A percentile compares a stretch with the other conserved stretches of the same genome.
Conservation (phyloP, 2,329 filamentous ascomycete species). For the Beauveria bassiana region DNA sequence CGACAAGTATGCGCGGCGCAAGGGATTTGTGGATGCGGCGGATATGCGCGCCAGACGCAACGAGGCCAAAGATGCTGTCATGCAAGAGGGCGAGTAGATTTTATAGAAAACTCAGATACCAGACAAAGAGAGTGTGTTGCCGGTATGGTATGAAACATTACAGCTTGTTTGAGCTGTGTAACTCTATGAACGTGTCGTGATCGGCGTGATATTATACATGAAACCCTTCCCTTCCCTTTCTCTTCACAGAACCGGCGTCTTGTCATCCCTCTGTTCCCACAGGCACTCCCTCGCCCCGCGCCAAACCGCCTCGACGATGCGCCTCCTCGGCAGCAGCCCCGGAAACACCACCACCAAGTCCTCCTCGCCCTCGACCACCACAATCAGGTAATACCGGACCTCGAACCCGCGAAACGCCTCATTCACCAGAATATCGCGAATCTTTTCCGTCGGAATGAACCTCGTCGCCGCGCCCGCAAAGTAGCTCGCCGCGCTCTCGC, state of each 20-base stretch:
- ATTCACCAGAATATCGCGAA: conserved; percentile 89
- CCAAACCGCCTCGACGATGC: conserved; percentile 84
- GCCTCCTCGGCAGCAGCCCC: conserved; percentile 62
- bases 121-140: neutral
- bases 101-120: neutral
- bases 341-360: conserved; percentile 95
- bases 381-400: conserved; percentile 79
- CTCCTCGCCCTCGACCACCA: conserved; percentile 82
- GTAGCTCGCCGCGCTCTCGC: conserved; percentile 54
- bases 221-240: neutral
- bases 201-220: neutral
- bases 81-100: conserved; percentile 18
- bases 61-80: conserved; percentile 24
- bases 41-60: conserved; percentile 35
- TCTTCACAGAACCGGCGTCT: conserved; percentile 17
- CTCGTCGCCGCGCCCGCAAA: conserved; percentile 42
- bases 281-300: conserved; percentile 74
- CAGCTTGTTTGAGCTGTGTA: neutral
- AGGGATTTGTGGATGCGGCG: conserved; percentile 46
- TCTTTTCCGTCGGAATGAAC: conserved; percentile 81
- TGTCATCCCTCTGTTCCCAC: conserved; percentile 45
- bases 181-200: neutral
- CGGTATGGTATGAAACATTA: neutral
- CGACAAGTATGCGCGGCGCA: conserved; percentile 53
- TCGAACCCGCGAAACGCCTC: conserved; percentile 92